phyloP scores from a whole-genome alignment of 2,329 filamentous ascomycete species.

The Microdochium nivale region DNA sequence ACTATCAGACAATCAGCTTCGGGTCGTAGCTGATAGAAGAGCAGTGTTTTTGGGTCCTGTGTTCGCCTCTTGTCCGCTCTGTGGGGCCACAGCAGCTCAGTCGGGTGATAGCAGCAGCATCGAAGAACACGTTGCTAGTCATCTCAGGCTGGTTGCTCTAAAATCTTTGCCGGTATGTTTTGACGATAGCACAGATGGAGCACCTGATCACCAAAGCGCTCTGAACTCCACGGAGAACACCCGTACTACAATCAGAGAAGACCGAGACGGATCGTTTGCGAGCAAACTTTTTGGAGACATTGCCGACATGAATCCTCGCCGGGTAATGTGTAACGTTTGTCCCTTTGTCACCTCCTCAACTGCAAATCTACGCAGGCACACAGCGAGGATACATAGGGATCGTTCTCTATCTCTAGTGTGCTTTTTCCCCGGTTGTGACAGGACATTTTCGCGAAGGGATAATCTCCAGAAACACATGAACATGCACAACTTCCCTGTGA shows the following conservation, averaged over 20 bases:
- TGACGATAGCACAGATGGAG: background rate
- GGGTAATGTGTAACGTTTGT: no score
- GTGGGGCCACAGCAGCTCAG: background rate
- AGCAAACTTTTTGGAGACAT: no score
- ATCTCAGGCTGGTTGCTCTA: background rate
- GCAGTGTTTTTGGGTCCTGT: background rate
- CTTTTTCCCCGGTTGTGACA: no score
- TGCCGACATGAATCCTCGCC: no score
- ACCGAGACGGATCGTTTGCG: no score
- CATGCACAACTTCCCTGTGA: no score
- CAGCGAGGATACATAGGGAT: no score
- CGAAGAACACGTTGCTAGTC: background rate
- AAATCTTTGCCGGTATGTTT: background rate
- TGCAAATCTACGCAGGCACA: no score
- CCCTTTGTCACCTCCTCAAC: no score
- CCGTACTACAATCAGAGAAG: background rate
- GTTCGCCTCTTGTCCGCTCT: background rate
- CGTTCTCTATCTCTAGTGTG: no score
- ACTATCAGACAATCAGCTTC: background rate
- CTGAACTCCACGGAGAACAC: background rate
- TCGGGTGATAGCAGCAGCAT: background rate
- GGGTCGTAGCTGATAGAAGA: background rate
- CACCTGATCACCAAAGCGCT: background rate
- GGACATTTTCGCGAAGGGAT: no score
- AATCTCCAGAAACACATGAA: no score